Evolutionary conservation across 148 eudicot species (phyloP).

Genomic region (Rhododendron simsii): DNA sequence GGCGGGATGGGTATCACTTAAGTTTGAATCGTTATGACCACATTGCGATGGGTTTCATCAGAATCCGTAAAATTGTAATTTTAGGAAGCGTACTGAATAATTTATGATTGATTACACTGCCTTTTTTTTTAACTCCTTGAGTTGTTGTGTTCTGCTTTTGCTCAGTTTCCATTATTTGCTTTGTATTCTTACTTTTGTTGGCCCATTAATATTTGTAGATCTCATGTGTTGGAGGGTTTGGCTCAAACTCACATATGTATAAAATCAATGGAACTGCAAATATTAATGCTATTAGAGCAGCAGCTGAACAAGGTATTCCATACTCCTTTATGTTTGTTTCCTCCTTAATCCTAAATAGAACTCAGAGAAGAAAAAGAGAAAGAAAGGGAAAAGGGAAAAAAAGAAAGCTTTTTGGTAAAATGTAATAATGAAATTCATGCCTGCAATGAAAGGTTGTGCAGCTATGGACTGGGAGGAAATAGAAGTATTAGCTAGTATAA

Average conservation of each 20-base stretch:
- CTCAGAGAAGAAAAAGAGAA: background rate
- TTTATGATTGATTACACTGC: background rate
- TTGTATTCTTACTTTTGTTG: background rate
- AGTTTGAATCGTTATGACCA: background rate
- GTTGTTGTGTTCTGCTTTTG: background rate
- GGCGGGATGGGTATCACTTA: background rate
- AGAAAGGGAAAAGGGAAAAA: background rate
- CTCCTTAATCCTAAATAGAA: background rate
- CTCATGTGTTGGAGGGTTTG: constrained; percentile 98
- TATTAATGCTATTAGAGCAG: constrained; percentile 89
- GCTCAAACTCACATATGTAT: constrained; percentile 87
- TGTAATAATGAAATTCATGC: background rate
- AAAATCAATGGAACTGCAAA: constrained; percentile 96
- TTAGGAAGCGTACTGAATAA: background rate
- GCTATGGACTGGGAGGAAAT: background rate
- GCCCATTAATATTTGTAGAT: constrained; percentile 44
- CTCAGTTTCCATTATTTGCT: background rate
- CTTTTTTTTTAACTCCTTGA: background rate
- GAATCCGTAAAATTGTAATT: background rate
- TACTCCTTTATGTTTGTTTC: background rate
- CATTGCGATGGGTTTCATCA: background rate
- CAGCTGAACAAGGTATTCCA: constrained; percentile 73
- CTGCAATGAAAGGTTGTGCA: background rate
- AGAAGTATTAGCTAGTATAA: background rate
- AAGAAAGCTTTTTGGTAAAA: background rate